A percentile compares a stretch with the other conserved stretches of the same genome.
These are phyloP conservation scores for Eimeria necatrix DNA, from an alignment of 169 alveolate genomes.

Conservation along the genomic window DNA sequence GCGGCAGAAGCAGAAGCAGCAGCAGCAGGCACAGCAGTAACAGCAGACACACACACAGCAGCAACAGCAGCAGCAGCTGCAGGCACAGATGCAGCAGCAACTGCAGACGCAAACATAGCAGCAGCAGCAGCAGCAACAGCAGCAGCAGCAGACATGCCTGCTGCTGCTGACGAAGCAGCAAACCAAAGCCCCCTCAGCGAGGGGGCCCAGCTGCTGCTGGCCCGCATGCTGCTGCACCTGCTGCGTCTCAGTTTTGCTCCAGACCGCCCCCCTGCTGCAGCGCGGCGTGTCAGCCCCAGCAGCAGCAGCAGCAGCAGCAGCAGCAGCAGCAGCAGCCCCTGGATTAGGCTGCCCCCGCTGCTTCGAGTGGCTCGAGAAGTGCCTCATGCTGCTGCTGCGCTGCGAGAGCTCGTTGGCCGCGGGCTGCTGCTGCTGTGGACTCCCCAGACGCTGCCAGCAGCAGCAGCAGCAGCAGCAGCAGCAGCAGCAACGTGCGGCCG, in stretches of 20 bases:
- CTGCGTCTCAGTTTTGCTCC: constrained; percentile 4
- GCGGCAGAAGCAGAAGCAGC: no score
- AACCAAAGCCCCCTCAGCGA: neutral
- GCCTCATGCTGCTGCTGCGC: constrained; percentile 38
- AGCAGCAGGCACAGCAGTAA: no score
- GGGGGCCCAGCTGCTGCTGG: constrained; percentile 41
- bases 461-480: neutral
- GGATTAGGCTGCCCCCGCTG: constrained; percentile 29
- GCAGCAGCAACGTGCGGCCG: neutral
- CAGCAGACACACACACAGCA: no score
- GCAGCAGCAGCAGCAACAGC: neutral
- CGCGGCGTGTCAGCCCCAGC: neutral
- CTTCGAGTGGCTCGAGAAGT: constrained; percentile 13
- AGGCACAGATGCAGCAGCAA: neutral
- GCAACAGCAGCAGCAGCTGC: neutral
- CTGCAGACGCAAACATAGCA: neutral
- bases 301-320: neutral
- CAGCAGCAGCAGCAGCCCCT: neutral
- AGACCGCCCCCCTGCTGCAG: neutral
- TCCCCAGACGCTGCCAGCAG: neutral
- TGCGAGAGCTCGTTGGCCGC: constrained; percentile 24
- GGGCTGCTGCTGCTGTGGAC: constrained; percentile 45
- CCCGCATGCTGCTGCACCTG: constrained; percentile 28
- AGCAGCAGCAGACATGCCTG: neutral
- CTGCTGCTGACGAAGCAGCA: neutral